Conservation (phyloP, 2,329 filamentous ascomycete genomes). For the Pseudofabraea citricarpa region DNA sequence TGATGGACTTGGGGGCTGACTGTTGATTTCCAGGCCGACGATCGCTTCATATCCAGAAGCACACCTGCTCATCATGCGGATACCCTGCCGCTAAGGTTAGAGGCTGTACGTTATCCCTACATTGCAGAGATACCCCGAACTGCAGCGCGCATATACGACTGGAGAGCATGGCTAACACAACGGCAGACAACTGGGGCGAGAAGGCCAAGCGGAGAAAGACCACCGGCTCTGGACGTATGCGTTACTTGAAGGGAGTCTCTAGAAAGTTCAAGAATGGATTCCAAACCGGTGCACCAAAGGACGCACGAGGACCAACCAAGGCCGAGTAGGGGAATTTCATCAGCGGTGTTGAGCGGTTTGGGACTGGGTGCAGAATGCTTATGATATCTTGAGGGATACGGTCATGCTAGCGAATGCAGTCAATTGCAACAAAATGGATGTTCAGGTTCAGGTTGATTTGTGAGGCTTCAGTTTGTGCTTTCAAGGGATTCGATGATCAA, state of each 20-base stretch:
- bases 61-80: slow-evolving; percentile 91
- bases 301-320: slow-evolving; percentile 60
- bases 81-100: slow-evolving; percentile 96
- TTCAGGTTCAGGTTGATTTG: slow-evolving; percentile 13
- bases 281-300: slow-evolving; percentile 84
- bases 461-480: slow-evolving; percentile 3
- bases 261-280: slow-evolving; percentile 98
- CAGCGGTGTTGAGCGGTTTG: slow-evolving; percentile 28
- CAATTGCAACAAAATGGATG: slow-evolving; percentile 23
- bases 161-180: slow-evolving; percentile 66
- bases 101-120: slow-evolving; percentile 77
- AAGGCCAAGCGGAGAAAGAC: slow-evolving; percentile 99
- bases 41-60: slow-evolving; percentile 99
- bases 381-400: slow-evolving; percentile 23
- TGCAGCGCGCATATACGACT: no score
- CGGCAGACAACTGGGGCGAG: slow-evolving; percentile 98
- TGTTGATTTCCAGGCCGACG: slow-evolving; percentile 65
- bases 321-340: slow-evolving; percentile 31
- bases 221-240: slow-evolving; percentile 92
- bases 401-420: slow-evolving; percentile 28
- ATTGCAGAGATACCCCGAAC: no score
- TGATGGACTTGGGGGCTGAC: slow-evolving; percentile 18
- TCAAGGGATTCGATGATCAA: slow-evolving; percentile 6
- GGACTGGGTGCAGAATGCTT: slow-evolving; percentile 26
- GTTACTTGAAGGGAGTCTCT: slow-evolving; percentile 87